Base-by-base conservation (phyloP, 805 yeast species). In the Metschnikowia bowlesiae region DNA sequence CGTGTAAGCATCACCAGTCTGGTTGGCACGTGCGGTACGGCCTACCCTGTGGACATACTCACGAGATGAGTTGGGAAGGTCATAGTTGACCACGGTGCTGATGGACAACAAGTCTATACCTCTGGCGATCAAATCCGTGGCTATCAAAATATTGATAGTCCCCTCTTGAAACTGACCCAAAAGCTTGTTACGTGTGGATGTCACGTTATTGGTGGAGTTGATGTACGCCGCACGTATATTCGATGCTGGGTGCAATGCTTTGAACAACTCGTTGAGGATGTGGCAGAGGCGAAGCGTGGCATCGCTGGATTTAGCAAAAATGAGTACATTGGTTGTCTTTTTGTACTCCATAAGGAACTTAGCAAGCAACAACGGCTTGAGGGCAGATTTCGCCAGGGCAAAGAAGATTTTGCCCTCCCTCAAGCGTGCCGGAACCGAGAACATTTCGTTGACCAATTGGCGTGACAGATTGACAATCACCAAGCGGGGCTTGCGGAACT, bases 31-130 rank as follows among this genome's bases (percentile, higher is more conserved):
- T 1, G 98, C 97, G 0, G 98, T 91, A 73, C 99, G 84, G 38
- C 99, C 99, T 37, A 90, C 89, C 61, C 99, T 80, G 68, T 94
- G 99, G 29, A 94, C 89, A 58, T 94, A 94, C 59, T 94, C 98
- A 55, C 95, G 84, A 0, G 91, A 78, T 1, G 96, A 86, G 28
- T 81, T 76, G 22, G 99, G 99, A 48, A 90, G 67, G 63, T 94
- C 98, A 66, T 94, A 94, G 68, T 94, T 94, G 46, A 94, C 71
- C 10, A 94, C 97, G 54, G 82, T 80, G 40, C 81, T 75, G 44
- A 94, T 80, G 3, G 82, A 75, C 13, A 77, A 69, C 41, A 94
- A 77, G 68, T 92, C 96, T 45, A 94, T 80, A 71, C 99, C 99
- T 69, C 99, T 83, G n/a, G 97, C 87, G 66, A 94, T 86, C 59